Base-by-base conservation (phyloP, 2,329 filamentous ascomycete genomes). In the Epichloe aotearoae region DNA sequence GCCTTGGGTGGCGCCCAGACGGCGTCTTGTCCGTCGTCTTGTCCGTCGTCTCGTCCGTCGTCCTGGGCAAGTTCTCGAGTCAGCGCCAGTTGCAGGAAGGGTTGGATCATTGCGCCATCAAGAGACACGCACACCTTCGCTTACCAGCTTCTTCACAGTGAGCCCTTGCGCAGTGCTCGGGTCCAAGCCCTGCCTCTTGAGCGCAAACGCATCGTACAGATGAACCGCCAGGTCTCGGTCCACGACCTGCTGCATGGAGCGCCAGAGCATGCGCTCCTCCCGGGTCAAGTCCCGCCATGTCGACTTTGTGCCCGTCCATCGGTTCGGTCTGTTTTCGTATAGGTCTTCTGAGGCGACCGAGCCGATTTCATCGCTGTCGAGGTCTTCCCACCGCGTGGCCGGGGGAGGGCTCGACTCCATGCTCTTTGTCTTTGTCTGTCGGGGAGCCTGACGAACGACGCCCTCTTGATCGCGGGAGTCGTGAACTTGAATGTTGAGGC, bases 131-230 rank as follows among this genome's bases (percentile, higher is more conserved):
- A 30, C 30, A 10, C 3, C 30, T 30, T 30, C 30, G 30, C 47
- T 34, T 41, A 63, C 66, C 52, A 56, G 61, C 52, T 57, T 58
- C 52, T 57, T 58, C 30, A 66, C 52, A 10, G 58, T 57, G n/a
- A 67, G 50, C 42, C 60, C 58, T 19, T 57, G 50, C 2, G 60
- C 62, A 43, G 58, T 61, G 49, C 50, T 61, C 26, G 56, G 50
- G 41, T 64, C 56, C 37, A 53, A 57, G 6, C 55, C 60, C 37
- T 57, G 58, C 50, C 58, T 58, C 64, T 84, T 88, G 50, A 94
- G 69, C 37, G 76, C 76, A 67, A 84, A 84, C 0, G 84, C 75
- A 64, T 93, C 88, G 68, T 87, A 95, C 5, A 96, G 70, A 67
- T 95, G 90, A 43, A 83, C 68, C 0, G 79, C 73, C 11, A 96